Conservation (phyloP, 2,329 filamentous ascomycete genomes). For the Talaromyces sp. region DNA sequence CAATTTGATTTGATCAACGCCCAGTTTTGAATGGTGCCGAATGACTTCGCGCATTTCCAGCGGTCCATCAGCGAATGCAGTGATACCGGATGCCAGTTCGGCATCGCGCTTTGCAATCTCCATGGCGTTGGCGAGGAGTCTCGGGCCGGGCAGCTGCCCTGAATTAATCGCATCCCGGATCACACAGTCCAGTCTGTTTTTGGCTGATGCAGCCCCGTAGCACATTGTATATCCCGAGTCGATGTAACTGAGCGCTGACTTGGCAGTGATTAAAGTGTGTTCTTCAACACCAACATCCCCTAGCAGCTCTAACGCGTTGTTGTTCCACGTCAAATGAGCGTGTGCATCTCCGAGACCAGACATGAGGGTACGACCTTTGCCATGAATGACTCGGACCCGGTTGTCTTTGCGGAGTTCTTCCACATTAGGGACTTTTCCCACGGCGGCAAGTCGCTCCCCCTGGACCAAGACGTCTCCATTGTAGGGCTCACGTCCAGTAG, state of each 20-base stretch:
- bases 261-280: constrained; percentile 42
- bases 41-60: constrained; percentile 17
- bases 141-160: constrained; percentile 44
- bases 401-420: constrained; percentile 23
- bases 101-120: constrained; percentile 45
- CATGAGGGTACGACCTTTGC: constrained; percentile 44
- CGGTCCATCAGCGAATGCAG: constrained; percentile 37
- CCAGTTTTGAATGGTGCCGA: constrained; percentile 29
- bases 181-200: constrained; percentile 43
- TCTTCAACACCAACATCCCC: constrained; percentile 44
- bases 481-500: constrained; percentile 33
- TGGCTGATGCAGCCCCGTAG: constrained; percentile 45
- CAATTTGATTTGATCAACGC: constrained; percentile 43
- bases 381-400: constrained; percentile 33
- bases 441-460: constrained; percentile 30
- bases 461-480: constrained; percentile 32
- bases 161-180: constrained; percentile 47
- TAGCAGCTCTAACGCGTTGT: constrained; percentile 36
- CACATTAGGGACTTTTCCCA: constrained; percentile 29
- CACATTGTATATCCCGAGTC: constrained; percentile 50
- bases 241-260: constrained; percentile 40
- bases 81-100: constrained; percentile 40
- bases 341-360: constrained; percentile 48
- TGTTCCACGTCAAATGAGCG: constrained; percentile 48
- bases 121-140: constrained; percentile 45